phyloP scores from a whole-genome alignment of 2,329 filamentous ascomycete species.

The Aspergillus terreus region DNA sequence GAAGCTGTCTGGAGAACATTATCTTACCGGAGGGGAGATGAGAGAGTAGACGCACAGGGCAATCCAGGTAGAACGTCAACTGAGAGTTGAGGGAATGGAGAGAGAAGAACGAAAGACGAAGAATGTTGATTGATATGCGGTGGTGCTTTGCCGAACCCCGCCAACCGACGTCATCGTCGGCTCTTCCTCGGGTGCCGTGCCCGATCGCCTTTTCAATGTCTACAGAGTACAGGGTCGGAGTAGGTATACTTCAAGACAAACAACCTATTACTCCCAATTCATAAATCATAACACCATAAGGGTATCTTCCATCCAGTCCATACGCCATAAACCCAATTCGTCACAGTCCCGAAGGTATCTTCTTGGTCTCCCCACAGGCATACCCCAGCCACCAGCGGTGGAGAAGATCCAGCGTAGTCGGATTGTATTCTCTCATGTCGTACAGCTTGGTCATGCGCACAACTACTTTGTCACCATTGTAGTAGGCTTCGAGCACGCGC shows the following conservation, averaged over 20 bases:
- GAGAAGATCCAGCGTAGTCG: background rate
- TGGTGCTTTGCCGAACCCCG: background rate
- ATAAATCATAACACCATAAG: background rate
- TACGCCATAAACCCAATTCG: background rate
- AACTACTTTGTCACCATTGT: slow-evolving; percentile 3
- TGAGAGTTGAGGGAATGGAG: background rate
- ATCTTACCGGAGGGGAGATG: background rate
- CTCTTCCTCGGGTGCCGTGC: background rate
- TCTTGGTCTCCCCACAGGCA: slow-evolving; percentile 4
- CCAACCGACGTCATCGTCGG: background rate
- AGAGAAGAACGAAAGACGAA: background rate
- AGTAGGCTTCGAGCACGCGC: slow-evolving; percentile 7
- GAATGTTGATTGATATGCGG: background rate
- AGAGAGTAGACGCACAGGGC: slow-evolving; percentile 1
- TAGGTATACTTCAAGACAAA: background rate
- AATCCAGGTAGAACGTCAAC: background rate
- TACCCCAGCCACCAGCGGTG: slow-evolving; percentile 8
- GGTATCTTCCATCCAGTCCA: background rate
- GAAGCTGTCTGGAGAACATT: slow-evolving; percentile 22
- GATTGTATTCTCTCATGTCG: slow-evolving; percentile 6
- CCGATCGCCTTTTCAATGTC: background rate
- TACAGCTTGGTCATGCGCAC: slow-evolving; percentile 6
- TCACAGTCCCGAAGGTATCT: background rate
- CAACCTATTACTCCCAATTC: background rate
- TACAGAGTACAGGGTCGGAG: background rate